Evolutionary conservation across 352 stramenopile species (phyloP), one percentile per base, ranked within the genome.

Genomic region (Discostella stelligera): DNA sequence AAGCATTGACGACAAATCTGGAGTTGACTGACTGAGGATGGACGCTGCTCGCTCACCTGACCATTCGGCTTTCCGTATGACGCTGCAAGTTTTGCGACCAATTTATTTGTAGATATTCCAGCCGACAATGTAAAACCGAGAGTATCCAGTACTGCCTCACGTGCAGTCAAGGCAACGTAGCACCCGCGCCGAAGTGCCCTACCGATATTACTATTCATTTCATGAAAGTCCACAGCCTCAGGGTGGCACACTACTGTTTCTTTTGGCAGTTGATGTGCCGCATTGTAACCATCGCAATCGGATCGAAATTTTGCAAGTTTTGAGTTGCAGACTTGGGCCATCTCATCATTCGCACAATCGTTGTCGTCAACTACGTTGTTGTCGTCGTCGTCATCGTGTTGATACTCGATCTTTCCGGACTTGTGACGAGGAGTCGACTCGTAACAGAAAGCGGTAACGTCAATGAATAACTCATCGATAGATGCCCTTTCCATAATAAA

Each of bases 381-480:
- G 66, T 77, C 53, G 70, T 30, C 23, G n/a, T 41, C 53, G 18
- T 41, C 53, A 21, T 21, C 53, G 20, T 58, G 18, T 21, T 55
- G 2, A n/a, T 30, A 7, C 2, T 59, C n/a, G 37, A 3, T 44
- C 11, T 44, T 44, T 10, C 37, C 37, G 1, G 37, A 44, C 37
- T 44, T 44, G 7, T 25, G 2, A n/a, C 11, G 5, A 60, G 16
- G 13, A 41, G 5, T 23, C 2, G 53, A 65, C 13, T 78, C 18
- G 50, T 85, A 85, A 66, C 86, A 91, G 53, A 82, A 86, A 14
- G 75, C 54, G 18, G 85, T 91, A n/a, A 93, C 79, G 79, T 93
- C 87, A 10, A 93, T 78, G 61, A 90, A 93, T 49, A 93, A 83
- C 66, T 93, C 87, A 79, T 93, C 87, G 66, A 93, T 91, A 3